These are phyloP conservation scores for Senecio squalidus DNA, from an alignment of 140 eudicot genomes.

Conservation along the genomic window DNA sequence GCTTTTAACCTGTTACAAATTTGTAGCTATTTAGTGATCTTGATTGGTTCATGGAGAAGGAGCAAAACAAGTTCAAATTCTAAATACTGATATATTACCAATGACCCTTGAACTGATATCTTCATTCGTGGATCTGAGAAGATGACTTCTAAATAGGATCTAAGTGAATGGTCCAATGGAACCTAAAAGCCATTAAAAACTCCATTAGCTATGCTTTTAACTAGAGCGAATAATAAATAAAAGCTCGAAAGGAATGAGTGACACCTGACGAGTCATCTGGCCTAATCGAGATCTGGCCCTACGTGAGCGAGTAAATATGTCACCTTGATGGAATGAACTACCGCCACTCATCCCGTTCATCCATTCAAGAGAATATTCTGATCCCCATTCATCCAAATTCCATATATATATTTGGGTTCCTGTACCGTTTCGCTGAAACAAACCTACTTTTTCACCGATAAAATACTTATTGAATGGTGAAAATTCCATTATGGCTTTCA, in stretches of 20 bases:
- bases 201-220: neutral
- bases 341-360: slow-evolving; percentile 42
- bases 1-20: slow-evolving; percentile 44
- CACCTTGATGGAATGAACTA: slow-evolving; percentile 67
- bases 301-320: slow-evolving; percentile 45
- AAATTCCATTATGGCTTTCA: slow-evolving; percentile 46
- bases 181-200: slow-evolving; percentile 36
- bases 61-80: neutral
- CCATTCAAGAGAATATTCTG: slow-evolving; percentile 57
- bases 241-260: neutral
- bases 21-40: neutral
- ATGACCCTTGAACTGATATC: slow-evolving; percentile 65
- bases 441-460: slow-evolving; percentile 61
- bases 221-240: neutral
- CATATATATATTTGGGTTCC: slow-evolving; percentile 76
- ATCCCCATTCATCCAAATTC: slow-evolving; percentile 77
- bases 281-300: slow-evolving; percentile 69
- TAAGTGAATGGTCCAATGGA: slow-evolving; percentile 54
- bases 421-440: slow-evolving; percentile 40
- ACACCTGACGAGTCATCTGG: slow-evolving; percentile 46
- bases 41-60: slow-evolving; percentile 2
- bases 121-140: slow-evolving; percentile 74
- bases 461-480: slow-evolving; percentile 65
- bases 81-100: slow-evolving; percentile 28
- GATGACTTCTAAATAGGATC: slow-evolving; percentile 61